These are phyloP conservation scores for Podila verticillata DNA, from an alignment of 192 early-diverging fungal genomes.

Conservation along the genomic window DNA sequence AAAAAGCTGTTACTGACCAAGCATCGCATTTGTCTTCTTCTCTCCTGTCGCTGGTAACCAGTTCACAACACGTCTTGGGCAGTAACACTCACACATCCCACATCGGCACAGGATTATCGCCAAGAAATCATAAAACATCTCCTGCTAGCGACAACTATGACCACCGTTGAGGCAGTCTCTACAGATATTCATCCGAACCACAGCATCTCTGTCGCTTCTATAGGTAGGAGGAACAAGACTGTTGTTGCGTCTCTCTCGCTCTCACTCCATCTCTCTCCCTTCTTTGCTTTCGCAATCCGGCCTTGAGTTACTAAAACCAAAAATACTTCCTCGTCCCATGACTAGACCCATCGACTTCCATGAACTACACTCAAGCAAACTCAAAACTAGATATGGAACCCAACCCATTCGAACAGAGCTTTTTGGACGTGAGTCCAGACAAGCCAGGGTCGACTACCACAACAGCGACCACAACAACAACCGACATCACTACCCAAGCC, in stretches of 20 bases:
- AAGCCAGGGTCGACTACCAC: not conserved
- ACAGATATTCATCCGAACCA: not conserved
- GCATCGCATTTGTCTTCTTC: too few species aligned
- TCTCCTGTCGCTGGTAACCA: too few species aligned
- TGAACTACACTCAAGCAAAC: slow-evolving; percentile 20
- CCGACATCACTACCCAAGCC: slow-evolving; percentile 20
- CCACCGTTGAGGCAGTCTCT: not conserved
- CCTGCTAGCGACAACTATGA: not conserved
- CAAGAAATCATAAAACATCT: not conserved
- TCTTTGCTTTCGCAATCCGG: too few species aligned
- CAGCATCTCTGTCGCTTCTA: not conserved
- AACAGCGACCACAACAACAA: slow-evolving; percentile 8
- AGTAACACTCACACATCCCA: not conserved
- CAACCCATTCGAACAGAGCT: slow-evolving; percentile 91
- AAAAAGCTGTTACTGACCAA: too few species aligned
- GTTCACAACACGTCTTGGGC: not conserved
- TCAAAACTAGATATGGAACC: slow-evolving; percentile 84
- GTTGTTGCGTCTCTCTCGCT: not conserved
- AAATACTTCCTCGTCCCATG: not conserved
- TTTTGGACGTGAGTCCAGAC: slow-evolving; percentile 56
- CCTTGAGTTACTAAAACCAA: not conserved
- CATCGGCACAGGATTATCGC: not conserved
- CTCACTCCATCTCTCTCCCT: too few species aligned
- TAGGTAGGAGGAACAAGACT: not conserved
- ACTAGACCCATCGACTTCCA: slow-evolving; percentile 11